These are phyloP conservation scores for Ulota crispa DNA, from an alignment of 225 moss, liverwort and hornwort species.

Conservation along the genomic window DNA sequence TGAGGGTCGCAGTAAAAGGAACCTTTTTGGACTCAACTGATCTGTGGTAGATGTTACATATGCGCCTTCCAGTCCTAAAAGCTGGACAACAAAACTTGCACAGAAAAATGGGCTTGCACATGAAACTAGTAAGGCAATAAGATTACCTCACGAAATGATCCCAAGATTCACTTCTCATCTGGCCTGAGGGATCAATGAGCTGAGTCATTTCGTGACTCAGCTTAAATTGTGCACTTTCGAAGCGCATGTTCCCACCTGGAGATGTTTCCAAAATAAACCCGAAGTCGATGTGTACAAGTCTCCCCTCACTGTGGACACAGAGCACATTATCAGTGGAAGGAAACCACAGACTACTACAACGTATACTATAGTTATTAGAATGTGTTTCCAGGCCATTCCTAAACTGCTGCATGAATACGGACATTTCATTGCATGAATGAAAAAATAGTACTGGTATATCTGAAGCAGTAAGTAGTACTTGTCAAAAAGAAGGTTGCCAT, in stretches of 20 bases:
- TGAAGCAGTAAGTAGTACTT: slow-evolving; percentile 40
- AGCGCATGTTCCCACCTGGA: slow-evolving; percentile 89
- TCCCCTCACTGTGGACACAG: slow-evolving; percentile 54
- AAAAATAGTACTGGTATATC: neutral
- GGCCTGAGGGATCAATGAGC: slow-evolving; percentile 82
- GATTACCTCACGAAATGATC: slow-evolving; percentile 73
- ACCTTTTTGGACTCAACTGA: neutral
- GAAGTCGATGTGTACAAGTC: slow-evolving; percentile 92
- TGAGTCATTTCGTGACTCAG: slow-evolving; percentile 96
- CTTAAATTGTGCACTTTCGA: slow-evolving; percentile 94
- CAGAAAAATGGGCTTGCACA: neutral
- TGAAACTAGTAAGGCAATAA: neutral
- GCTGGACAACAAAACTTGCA: neutral
- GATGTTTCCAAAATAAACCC: slow-evolving; percentile 93
- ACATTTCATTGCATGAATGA: neutral
- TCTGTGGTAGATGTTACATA: neutral
- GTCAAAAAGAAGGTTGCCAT: slow-evolving; percentile 91
- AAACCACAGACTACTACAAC: neutral
- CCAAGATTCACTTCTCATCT: slow-evolving; percentile 91
- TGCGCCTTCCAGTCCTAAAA: neutral
- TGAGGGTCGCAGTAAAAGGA: neutral
- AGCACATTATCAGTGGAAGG: neutral
- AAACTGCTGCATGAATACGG: neutral
- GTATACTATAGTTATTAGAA: neutral
- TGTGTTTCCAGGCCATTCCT: neutral